Evolutionary conservation across 2,329 filamentous ascomycete genomes (phyloP).

Genomic region (Blumeria hordei): DNA sequence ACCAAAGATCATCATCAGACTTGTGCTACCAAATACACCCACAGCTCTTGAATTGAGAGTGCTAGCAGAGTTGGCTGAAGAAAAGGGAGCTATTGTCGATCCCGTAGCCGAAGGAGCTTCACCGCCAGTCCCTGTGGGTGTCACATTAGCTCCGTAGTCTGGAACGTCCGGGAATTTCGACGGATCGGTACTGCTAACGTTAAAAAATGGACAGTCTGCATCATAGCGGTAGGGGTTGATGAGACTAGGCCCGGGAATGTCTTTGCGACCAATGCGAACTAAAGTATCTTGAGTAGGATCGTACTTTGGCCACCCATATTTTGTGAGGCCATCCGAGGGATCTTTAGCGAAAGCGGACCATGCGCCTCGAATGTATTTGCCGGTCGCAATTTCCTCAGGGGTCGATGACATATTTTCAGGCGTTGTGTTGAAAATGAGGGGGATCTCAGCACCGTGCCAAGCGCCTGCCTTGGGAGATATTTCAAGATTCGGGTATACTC

Average conservation of each 20-base stretch:
- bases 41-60: too few species aligned
- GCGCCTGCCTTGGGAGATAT: conserved; percentile 14
- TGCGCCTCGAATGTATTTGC: conserved; percentile 16
- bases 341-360: conserved; percentile 19
- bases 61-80: too few species aligned
- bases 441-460: conserved; percentile 16
- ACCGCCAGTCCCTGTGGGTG: not conserved
- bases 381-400: conserved; percentile 12
- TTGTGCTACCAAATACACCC: too few species aligned
- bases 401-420: conserved; percentile 8
- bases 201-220: conserved; percentile 9
- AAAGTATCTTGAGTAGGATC: conserved; percentile 8
- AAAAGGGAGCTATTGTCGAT: too few species aligned
- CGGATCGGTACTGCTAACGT: conserved; percentile 5
- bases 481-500: conserved; percentile 16
- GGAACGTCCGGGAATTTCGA: conserved; percentile 1
- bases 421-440: conserved; percentile 15
- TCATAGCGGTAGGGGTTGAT: conserved; percentile 11
- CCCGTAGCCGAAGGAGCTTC: too few species aligned
- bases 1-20: too few species aligned
- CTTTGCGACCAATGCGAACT: conserved; percentile 11
- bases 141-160: conserved; percentile 4
- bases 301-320: conserved; percentile 14
- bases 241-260: conserved; percentile 12
- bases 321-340: conserved; percentile 14